Evolutionary conservation across 169 alveolate genomes (phyloP), one percentile per base, ranked within the genome.

Genomic region (Cryptosporidium viatorum): DNA sequence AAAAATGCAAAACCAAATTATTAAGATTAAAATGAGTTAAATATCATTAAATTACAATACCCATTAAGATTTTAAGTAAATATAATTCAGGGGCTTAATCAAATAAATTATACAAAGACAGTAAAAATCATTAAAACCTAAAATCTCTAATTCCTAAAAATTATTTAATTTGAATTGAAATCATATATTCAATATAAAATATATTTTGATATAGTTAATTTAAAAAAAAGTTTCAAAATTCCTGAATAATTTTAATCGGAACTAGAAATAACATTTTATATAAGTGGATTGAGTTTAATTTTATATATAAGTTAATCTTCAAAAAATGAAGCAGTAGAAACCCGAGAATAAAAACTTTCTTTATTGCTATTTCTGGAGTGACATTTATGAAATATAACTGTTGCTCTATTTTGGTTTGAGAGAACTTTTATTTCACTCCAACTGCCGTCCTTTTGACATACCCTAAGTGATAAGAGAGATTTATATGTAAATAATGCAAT

Each of bases 341-440:
- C 85, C 31, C 62, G 67, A 16, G 58, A 33, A 71, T 60, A 80
- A 43, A 80, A 65, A 9, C 67, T 80, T 8, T 41, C 62, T 29
- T 26, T 59, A 12, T 43, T 39, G 8, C 1, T 41, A n/a, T 62
- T 80, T 43, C 89, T 80, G 26, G 67, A 62, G n/a, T 80, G 89
- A 62, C 89, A 80, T 14, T 39, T 80, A 48, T 80, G 89, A 35
- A 80, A 45, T 62, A 62, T 62, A 62, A 59, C 26, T n/a, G 62
- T 41, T 37, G 89, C 89, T 65, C 75, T 80, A 31, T 62, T 70
- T 60, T 41, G 75, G 48, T 80, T 35, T 16, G 73, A 37, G 26
- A 80, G 75, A 65, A 80, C 59, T 45, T 67, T 80, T 41, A 70
- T 35, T 43, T 65, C 50, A 33, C 89, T 67, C 89, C 89, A 80